Base-by-base conservation (phyloP, 148 eudicot species). In the Amaranthus hypochondriacus region DNA sequence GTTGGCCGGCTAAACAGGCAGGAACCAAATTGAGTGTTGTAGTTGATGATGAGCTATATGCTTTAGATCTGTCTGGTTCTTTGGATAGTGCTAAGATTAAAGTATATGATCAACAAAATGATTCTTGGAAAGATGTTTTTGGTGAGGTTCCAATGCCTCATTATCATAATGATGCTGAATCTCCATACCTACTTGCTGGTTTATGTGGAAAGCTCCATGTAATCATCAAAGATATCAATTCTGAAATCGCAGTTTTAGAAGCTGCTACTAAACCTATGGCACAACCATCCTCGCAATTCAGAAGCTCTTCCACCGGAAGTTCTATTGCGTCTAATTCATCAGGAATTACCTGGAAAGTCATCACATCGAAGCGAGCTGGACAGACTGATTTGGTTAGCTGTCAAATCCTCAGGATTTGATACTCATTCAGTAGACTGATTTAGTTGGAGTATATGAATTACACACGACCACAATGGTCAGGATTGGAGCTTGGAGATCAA, bases 1-100 rank as follows among this genome's bases (percentile, higher is more conserved):
- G 92, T 62, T 96, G 99, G 99, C 99, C 99, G 13, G 95, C 99
- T 55, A 90, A 84, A 84, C 99, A 96, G 70, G 99, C 97, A 13
- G 99, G 95, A 61, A 90, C 96, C n/a, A 96, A 96, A 71, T 64
- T 90, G 68, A 92, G 96, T 79, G 90, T 82, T 9, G 85, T 87
- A 7, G 96, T 92, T 46, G 92, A 90, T 39, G 95, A 81, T 52
- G 92, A 92, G 48, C 77, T 96, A 66, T 96, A 90, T 44, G 94
- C 99, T 13, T 71, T 96, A 62, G 99, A 96, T 66, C 91, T 92
- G 66, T 90, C 96, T 13, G 87, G 86, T 74, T 85, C 94, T 56
- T 67, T 87, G 68, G 97, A 89, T 52, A 89, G 82, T 60, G 96
- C 91, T 64, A 84, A 79, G 75, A 87, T 96, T 63, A 92, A 92